Conservation (phyloP, 306 rosid genomes). For the Rosa rugosa region DNA sequence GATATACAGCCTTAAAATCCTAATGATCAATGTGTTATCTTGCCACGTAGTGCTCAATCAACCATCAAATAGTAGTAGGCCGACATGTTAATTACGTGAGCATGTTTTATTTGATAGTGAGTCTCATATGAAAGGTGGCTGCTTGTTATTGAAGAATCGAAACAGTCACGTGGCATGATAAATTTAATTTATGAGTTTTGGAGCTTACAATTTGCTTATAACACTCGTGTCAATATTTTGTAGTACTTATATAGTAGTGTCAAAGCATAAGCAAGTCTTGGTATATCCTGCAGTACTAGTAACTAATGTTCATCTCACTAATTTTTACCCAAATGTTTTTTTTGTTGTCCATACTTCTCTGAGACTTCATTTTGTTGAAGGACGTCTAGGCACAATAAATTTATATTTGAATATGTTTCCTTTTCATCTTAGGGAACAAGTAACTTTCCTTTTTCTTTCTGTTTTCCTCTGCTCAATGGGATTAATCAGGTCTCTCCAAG, state of each 20-base stretch:
- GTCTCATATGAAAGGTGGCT: too few species aligned
- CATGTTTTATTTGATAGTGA: too few species aligned
- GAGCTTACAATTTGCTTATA: too few species aligned
- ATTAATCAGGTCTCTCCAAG: not conserved
- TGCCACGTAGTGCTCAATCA: not conserved
- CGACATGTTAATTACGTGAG: not conserved
- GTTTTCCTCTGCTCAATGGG: not conserved
- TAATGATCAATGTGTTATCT: not conserved
- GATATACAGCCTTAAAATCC: not conserved
- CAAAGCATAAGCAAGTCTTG: not conserved
- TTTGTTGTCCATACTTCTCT: too few species aligned
- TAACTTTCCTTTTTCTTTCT: not conserved
- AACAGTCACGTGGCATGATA: too few species aligned
- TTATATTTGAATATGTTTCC: not conserved
- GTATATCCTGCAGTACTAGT: not conserved
- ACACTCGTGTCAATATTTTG: not conserved
- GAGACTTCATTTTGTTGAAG: not conserved
- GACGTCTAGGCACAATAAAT: not conserved
- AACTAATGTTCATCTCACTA: not conserved
- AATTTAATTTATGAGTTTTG: too few species aligned
- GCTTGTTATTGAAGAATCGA: too few species aligned
- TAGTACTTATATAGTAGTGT: not conserved
- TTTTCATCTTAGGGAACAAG: not conserved
- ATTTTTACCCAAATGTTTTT: not conserved
- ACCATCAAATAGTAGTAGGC: not conserved